Base-by-base conservation (phyloP, 495 filamentous ascomycete genomes). In the Pyrenula massariospora region DNA sequence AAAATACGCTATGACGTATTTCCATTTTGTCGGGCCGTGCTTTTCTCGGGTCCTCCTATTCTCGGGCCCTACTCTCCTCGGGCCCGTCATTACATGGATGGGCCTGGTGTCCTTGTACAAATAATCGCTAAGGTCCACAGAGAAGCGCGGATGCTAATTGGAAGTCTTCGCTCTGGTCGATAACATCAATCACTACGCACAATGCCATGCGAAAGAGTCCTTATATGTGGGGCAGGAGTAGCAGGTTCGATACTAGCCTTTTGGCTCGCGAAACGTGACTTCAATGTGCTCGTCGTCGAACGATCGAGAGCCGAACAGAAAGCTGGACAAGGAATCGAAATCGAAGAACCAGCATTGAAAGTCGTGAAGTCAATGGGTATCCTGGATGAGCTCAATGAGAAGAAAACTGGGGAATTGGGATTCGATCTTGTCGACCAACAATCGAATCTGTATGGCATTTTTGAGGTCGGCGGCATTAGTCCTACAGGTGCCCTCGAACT, bases 251-350 rank as follows among this genome's bases (percentile, higher is more conserved):
- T 57, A 50, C 50, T 63, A 12, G 61, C 61, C 19, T 61, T 51
- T 54, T 63, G 59, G 59, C 61, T 63, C 22, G 59, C 52, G 48
- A 59, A 59, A 61, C 49, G 59, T 55, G 53, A 56, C 56, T 61
- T 61, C 49, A 22, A 56, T 20, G 57, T 61, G n/a, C 47, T 59
- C 57, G 57, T 61, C 53, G 22, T 61, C 54, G 59, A 61, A 56
- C 52, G 59, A 53, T 61, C 59, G 3, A 55, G 31, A 52, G 50
- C 58, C 22, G 53, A 61, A 25, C 48, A 59, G 20, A 55, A 51
- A 61, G 52, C 48, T 12, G 59, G 59, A n/a, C 59, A 61, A 25
- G 54, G 52, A n/a, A 42, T 61, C 49, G 58, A 61, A 42, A 55
- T 61, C 12, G 53, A 61, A 53, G 59, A 56, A 48, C 59, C 59